phyloP scores from a whole-genome alignment of 495 filamentous ascomycete species.

The Neurospora sp. region DNA sequence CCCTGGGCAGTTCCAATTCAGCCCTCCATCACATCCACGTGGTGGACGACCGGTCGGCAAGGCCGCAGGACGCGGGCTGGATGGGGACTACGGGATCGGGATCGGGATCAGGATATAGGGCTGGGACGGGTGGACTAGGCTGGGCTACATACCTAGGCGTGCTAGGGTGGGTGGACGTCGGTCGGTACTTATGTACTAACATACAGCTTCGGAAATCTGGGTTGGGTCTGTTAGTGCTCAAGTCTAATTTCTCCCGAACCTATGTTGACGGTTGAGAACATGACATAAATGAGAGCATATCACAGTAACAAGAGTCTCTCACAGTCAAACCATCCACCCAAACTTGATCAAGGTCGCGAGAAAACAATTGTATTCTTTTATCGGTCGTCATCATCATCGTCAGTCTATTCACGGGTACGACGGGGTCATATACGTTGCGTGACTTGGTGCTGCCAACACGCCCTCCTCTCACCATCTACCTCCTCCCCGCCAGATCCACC shows the following conservation, averaged over 20 bases:
- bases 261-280: background rate
- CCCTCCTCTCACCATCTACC: background rate
- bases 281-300: background rate
- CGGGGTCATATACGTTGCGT: conserved; percentile 34
- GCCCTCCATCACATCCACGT: too few species aligned
- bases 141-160: too few species aligned
- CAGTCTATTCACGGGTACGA: conserved; percentile 36
- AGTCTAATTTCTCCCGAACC: background rate
- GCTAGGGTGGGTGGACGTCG: background rate
- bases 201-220: background rate
- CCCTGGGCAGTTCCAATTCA: background rate
- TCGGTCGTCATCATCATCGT: background rate
- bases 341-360: background rate
- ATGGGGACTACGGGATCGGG: background rate
- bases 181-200: background rate
- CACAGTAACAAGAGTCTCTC: background rate
- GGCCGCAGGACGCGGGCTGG: background rate
- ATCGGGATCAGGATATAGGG: background rate
- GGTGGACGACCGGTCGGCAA: too few species aligned
- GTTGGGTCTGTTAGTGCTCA: background rate
- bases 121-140: background rate
- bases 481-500: background rate
- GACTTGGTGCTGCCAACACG: background rate
- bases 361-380: background rate
- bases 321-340: background rate